Percentiles rank a stretch among this genome's conserved stretches.
Conservation (phyloP, 2,329 filamentous ascomycete genomes). For the Coniochaeta sp. region DNA sequence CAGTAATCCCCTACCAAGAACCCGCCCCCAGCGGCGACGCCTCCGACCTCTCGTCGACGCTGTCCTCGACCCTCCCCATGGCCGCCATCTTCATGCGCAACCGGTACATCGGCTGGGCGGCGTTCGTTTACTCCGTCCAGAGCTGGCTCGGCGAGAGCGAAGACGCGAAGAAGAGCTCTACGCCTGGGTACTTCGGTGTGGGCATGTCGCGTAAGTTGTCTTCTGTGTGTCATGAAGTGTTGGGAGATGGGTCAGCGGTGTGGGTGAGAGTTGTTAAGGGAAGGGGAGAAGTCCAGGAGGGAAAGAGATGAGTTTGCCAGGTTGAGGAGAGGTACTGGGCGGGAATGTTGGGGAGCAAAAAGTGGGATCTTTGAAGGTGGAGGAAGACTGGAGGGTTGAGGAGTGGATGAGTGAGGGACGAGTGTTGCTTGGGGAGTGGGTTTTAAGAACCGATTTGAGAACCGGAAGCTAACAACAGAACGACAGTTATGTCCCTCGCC, state of each 20-base stretch:
- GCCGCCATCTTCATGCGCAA: slow-evolving; percentile 91
- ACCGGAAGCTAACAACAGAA: not conserved
- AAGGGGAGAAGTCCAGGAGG: too few relatives aligned
- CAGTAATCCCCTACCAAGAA: slow-evolving; percentile 85
- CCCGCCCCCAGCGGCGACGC: slow-evolving; percentile 57
- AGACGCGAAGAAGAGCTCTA: slow-evolving; percentile 23
- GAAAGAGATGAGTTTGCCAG: too few relatives aligned
- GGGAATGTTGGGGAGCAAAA: too few relatives aligned
- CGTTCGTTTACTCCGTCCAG: slow-evolving; percentile 68
- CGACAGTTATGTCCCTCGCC: slow-evolving; percentile 25
- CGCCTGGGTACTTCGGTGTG: slow-evolving; percentile 26
- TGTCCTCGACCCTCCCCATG: slow-evolving; percentile 82
- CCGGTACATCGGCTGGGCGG: slow-evolving; percentile 67
- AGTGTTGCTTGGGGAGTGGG: too few relatives aligned
- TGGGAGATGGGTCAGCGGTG: too few relatives aligned
- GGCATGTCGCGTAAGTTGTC: slow-evolving; percentile 25
- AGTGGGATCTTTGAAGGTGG: too few relatives aligned
- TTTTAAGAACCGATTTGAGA: too few relatives aligned
- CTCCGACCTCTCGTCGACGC: slow-evolving; percentile 65
- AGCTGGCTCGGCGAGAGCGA: slow-evolving; percentile 52
- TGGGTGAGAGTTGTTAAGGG: too few relatives aligned
- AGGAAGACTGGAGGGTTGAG: too few relatives aligned
- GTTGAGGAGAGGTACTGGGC: too few relatives aligned
- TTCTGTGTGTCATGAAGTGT: not conserved
- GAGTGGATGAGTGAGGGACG: too few relatives aligned